A percentile compares a stretch with the other conserved stretches of the same genome.
Conservation (phyloP, 495 filamentous ascomycete species). For the Penicillium silybi region DNA sequence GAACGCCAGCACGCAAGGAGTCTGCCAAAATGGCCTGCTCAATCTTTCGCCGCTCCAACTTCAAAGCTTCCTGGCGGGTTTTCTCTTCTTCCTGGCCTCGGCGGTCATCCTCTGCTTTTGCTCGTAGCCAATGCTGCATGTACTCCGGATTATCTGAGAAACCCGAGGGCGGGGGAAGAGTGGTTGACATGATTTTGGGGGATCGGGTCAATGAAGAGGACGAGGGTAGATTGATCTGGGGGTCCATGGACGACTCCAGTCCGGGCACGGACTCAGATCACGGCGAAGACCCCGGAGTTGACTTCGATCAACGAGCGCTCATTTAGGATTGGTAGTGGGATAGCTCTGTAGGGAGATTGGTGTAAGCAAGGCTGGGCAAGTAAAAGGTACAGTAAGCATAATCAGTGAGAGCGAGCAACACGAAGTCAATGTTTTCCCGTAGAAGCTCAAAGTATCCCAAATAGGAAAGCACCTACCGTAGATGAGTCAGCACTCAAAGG, state of each 20-base stretch:
- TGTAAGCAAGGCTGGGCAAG: constrained; percentile 39
- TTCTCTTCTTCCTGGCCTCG: constrained; percentile 84
- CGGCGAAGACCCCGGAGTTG: constrained; percentile 30
- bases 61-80: constrained; percentile 72
- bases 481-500: constrained; percentile 6
- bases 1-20: constrained; percentile 74
- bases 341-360: constrained; percentile 40
- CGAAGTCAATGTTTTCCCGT: background rate
- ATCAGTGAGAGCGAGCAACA: background rate
- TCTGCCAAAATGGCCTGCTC: constrained; percentile 83
- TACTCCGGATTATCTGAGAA: constrained; percentile 75
- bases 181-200: constrained; percentile 24
- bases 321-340: constrained; percentile 37
- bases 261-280: constrained; percentile 11
- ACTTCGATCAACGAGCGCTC: constrained; percentile 34
- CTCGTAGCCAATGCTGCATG: constrained; percentile 75
- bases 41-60: constrained; percentile 75
- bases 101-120: constrained; percentile 81
- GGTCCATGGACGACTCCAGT: constrained; percentile 28
- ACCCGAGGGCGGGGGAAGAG: constrained; percentile 65
- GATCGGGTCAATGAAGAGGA: constrained; percentile 36
- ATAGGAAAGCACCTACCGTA: constrained; percentile 19
- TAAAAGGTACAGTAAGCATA: background rate
- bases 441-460: constrained; percentile 12
- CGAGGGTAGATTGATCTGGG: constrained; percentile 36